Percentiles rank a stretch among this genome's conserved stretches.
These are phyloP conservation scores for Xylaria sp. DNA, from an alignment of 495 filamentous ascomycete genomes.

Conservation along the genomic window DNA sequence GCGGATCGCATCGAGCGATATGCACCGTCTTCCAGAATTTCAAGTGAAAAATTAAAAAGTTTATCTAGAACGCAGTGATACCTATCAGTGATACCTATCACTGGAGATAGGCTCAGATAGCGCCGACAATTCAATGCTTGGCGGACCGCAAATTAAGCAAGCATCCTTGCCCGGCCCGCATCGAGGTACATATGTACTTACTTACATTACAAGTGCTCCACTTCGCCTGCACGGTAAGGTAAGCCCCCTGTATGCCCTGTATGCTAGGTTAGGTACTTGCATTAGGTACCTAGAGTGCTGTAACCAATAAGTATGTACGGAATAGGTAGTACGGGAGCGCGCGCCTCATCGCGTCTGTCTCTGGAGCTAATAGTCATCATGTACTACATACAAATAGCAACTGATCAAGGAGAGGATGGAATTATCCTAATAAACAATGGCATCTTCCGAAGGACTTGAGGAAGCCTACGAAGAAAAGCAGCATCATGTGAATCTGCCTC, in stretches of 20 bases:
- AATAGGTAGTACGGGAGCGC: background rate
- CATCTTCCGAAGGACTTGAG: constrained; percentile 31
- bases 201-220: background rate
- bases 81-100: constrained; percentile 3
- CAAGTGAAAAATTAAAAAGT: background rate
- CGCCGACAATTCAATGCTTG: constrained; percentile 2
- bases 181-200: too few species aligned
- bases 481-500: constrained; percentile 51
- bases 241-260: too few species aligned
- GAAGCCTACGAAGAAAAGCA: constrained; percentile 46
- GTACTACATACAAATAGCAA: background rate
- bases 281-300: too few species aligned
- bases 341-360: constrained; percentile 23
- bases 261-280: too few species aligned
- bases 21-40: background rate
- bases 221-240: background rate
- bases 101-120: background rate
- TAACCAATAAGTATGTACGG: too few species aligned
- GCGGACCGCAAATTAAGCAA: background rate
- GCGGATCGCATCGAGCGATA: background rate
- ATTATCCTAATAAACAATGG: constrained; percentile 31
- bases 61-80: background rate
- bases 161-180: background rate
- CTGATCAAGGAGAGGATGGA: background rate
- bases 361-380: background rate